These are phyloP conservation scores for Rhodotorula sp. DNA, from an alignment of 1,284 basidiomycete species.

Conservation along the genomic window DNA sequence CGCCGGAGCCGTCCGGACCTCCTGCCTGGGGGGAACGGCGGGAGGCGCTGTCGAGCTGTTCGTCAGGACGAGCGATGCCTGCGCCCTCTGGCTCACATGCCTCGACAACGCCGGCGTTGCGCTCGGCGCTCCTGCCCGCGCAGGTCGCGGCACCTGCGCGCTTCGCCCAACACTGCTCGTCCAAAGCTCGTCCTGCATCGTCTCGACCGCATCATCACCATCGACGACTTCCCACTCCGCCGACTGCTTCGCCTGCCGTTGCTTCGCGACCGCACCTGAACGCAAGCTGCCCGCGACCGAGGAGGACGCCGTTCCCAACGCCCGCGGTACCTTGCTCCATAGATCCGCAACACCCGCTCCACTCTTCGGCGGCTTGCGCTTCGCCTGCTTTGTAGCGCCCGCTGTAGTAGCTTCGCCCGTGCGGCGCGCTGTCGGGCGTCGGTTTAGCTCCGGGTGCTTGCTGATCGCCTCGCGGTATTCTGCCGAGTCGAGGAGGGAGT, in stretches of 20 bases:
- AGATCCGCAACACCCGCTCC: background rate
- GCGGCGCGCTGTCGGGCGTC: background rate
- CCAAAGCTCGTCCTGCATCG: background rate
- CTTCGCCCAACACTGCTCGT: background rate
- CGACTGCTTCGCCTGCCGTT: background rate
- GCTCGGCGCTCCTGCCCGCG: background rate
- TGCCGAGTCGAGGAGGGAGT: slow-evolving; percentile 9
- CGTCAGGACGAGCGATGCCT: too few relatives aligned
- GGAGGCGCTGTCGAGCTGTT: too few relatives aligned
- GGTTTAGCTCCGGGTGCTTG: background rate
- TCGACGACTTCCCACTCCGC: background rate
- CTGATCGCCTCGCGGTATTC: background rate
- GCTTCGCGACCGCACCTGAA: too few relatives aligned
- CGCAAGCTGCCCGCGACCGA: background rate
- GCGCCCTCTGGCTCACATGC: background rate
- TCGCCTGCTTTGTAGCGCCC: too few relatives aligned
- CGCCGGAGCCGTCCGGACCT: too few relatives aligned
- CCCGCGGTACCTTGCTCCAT: background rate
- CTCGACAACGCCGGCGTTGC: background rate
- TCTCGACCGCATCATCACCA: background rate
- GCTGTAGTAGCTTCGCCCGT: too few relatives aligned
- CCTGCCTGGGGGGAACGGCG: too few relatives aligned
- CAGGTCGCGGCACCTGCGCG: too few relatives aligned
- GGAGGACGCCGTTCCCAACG: background rate
- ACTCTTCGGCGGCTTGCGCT: background rate